A percentile compares a stretch with the other conserved stretches of the same genome.
Evolutionary conservation across 2,329 filamentous ascomycete species (phyloP).

Genomic region (Chaetomium sp.): DNA sequence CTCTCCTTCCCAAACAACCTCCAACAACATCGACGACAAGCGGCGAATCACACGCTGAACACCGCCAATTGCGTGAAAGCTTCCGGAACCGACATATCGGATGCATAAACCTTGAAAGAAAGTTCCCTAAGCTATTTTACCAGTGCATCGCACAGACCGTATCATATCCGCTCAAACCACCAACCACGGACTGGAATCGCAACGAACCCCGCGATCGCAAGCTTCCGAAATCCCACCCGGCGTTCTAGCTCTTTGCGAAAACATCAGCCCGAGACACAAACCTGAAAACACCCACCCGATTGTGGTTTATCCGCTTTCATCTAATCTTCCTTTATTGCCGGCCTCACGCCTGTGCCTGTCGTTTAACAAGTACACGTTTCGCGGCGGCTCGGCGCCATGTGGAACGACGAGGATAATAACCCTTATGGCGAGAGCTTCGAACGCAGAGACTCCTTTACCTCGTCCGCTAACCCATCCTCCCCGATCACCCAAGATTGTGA

Average conservation of each 20-base stretch:
- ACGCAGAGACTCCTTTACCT: slow-evolving; percentile 71
- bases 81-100: not conserved
- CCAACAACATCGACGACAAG: slow-evolving; percentile 7
- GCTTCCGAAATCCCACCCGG: not conserved
- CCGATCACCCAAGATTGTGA: slow-evolving; percentile 53
- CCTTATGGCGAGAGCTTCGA: slow-evolving; percentile 90
- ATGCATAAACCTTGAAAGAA: not conserved
- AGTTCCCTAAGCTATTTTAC: not conserved
- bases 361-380: too few relatives aligned
- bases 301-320: not conserved
- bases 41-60: not conserved
- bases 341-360: slow-evolving; percentile 3
- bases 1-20: slow-evolving; percentile 8
- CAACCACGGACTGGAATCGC: not conserved
- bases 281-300: too few relatives aligned
- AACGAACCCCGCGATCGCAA: slow-evolving; percentile 7
- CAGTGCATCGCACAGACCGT: not conserved
- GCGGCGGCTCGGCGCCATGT: slow-evolving; percentile 52
- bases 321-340: slow-evolving; percentile 1
- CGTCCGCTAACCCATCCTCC: slow-evolving; percentile 59
- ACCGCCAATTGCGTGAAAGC: not conserved
- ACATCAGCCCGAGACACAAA: too few relatives aligned
- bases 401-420: slow-evolving; percentile 99
- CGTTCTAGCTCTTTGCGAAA: too few relatives aligned
- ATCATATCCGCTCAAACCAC: not conserved